Base-by-base conservation (phyloP, 257 asterid genomes). In the Solanum ahanhuiri region DNA sequence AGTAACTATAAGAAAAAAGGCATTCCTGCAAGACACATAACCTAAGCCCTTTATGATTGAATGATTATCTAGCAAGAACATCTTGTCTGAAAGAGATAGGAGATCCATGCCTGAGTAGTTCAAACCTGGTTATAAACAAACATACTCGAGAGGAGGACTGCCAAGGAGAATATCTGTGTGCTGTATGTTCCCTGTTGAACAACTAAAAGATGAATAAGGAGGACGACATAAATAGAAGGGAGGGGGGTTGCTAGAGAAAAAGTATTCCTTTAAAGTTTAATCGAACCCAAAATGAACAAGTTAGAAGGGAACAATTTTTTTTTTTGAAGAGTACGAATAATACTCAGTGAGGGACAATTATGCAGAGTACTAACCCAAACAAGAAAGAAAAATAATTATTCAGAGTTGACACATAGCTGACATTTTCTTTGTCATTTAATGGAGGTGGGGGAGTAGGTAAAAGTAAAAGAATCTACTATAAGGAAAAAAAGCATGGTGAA, bases 131-230 rank as follows among this genome's bases (percentile, higher is more conserved):
- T 97, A 92, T 95, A 97, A 71, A 97, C 81, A 86, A 97, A 97
- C 99, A 97, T 94, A 94, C 98, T 97, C 25, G 99, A 97, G 85
- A 97, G 83, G 86, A 97, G 98, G 79, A 97, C 98, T 33, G 99
- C 99, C 93, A 97, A 88, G 41, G 99, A 97, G 88, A 97, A 97
- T 88, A 97, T 95, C 87, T 97, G 99, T 14, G 98, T 94, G 91
- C 99, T 97, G 63, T 97, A 97, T 58, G 98, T 95, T 90, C 99
- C 99, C 99, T 97, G 99, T 85, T 37, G 90, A 88, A 86, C 76
- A 20, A 41, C 45, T 41, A 2, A 41, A 41, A 41, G 45, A 41
- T 41, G 45, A 41, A 83, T 86, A 88, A 20, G 85, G 85, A 60
- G 18, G 39, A 71, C 33, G 58, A 64, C 7, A 64, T 6, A 72